phyloP scores from a whole-genome alignment of 495 filamentous ascomycete species.

The Darksidea phi region DNA sequence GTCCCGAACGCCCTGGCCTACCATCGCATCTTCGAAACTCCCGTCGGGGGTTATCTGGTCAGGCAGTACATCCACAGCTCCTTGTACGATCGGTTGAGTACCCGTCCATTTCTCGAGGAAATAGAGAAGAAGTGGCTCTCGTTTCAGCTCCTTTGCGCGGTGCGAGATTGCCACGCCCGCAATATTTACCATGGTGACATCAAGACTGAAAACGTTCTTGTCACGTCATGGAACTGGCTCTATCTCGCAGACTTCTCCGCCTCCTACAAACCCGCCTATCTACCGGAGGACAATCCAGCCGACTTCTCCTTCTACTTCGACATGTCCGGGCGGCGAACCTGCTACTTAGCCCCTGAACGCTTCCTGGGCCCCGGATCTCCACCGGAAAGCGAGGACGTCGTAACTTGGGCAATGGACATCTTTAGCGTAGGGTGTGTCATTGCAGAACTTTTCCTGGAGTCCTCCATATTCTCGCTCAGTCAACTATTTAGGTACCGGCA shows the following conservation, averaged over 20 bases:
- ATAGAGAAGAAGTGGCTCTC: slow-evolving; percentile 99
- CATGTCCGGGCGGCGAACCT: slow-evolving; percentile 86
- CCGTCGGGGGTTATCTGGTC: slow-evolving; percentile 88
- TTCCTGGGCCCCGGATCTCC: slow-evolving; percentile 69
- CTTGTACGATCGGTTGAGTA: slow-evolving; percentile 94
- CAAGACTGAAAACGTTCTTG: slow-evolving; percentile 93
- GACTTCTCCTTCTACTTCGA: slow-evolving; percentile 98
- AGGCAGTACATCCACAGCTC: slow-evolving; percentile 95
- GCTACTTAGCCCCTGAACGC: slow-evolving; percentile 92
- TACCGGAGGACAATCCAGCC: slow-evolving; percentile 95
- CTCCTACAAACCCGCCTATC: slow-evolving; percentile 89
- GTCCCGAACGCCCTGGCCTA: slow-evolving; percentile 91
- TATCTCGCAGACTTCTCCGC: slow-evolving; percentile 95
- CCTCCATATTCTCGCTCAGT: slow-evolving; percentile 86
- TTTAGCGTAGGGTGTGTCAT: slow-evolving; percentile 98
- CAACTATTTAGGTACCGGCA: slow-evolving; percentile 93
- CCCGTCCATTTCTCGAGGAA: slow-evolving; percentile 92
- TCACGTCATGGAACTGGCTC: slow-evolving; percentile 99
- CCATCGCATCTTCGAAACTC: slow-evolving; percentile 84
- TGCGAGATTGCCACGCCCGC: slow-evolving; percentile 88
- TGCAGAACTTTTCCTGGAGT: slow-evolving; percentile 93
- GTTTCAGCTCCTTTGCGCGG: slow-evolving; percentile 89
- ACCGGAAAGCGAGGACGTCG: slow-evolving; percentile 56
- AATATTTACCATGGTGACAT: slow-evolving; percentile 96
- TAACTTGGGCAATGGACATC: slow-evolving; percentile 98